Percentiles rank a stretch among this genome's conserved stretches.
Evolutionary conservation across 495 filamentous ascomycete genomes (phyloP).

Genomic region (Penicillium argentinense): DNA sequence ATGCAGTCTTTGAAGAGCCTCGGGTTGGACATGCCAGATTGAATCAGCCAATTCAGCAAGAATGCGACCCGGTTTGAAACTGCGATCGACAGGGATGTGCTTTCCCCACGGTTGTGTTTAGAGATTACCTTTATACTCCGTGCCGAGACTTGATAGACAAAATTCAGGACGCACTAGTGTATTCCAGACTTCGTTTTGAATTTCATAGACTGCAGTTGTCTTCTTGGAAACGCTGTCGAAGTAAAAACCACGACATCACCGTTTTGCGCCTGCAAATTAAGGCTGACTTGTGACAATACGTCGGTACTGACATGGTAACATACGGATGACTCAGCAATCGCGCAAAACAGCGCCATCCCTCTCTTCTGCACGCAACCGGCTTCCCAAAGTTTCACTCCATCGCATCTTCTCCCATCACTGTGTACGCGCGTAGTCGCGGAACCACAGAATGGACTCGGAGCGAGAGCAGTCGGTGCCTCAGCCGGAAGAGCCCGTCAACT

Average conservation of each 20-base stretch:
- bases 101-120: slow-evolving; percentile 3
- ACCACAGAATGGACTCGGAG: slow-evolving; percentile 34
- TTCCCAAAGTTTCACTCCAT: background rate
- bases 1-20: background rate
- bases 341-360: slow-evolving; percentile 17
- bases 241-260: background rate
- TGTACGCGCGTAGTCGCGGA: slow-evolving; percentile 9
- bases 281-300: background rate
- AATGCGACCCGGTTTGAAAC: slow-evolving; percentile 5
- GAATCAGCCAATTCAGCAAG: background rate
- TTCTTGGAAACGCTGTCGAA: background rate
- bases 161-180: background rate
- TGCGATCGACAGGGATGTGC: slow-evolving; percentile 9
- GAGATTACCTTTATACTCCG: slow-evolving; percentile 1
- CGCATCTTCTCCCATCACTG: slow-evolving; percentile 5
- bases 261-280: background rate
- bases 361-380: slow-evolving; percentile 15
- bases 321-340: slow-evolving; percentile 18
- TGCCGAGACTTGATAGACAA: background rate
- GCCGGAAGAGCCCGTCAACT: slow-evolving; percentile 43
- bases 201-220: background rate
- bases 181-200: background rate
- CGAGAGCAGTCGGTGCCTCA: slow-evolving; percentile 35
- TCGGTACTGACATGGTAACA: slow-evolving; percentile 2
- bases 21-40: too few species aligned